Evolutionary conservation across 2,329 filamentous ascomycete genomes (phyloP).

Genomic region (Colletotrichum plurivorum): DNA sequence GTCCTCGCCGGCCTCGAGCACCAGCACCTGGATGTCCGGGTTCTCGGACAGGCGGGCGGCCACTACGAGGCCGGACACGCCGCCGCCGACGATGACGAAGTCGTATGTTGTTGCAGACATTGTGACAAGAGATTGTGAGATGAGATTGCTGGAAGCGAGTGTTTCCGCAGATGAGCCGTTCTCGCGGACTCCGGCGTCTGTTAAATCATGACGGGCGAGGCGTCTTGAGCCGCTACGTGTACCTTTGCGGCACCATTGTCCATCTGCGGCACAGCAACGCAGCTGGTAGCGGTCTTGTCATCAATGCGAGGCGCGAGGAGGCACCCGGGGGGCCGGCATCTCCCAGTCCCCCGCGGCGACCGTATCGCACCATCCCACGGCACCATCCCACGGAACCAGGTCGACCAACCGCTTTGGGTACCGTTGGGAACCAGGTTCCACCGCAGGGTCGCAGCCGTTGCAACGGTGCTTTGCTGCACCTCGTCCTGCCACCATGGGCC

Average conservation of each 20-base stretch:
- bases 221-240: constrained; percentile 11
- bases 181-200: constrained; percentile 16
- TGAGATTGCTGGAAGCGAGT: background rate
- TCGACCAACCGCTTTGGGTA: constrained; percentile 27
- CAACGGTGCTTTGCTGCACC: constrained; percentile 27
- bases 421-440: constrained; percentile 29
- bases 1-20: constrained; percentile 49
- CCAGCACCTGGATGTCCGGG: constrained; percentile 41
- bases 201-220: constrained; percentile 30
- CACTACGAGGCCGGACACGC: constrained; percentile 39
- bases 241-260: constrained; percentile 12
- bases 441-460: constrained; percentile 30
- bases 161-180: background rate
- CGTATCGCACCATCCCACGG: constrained; percentile 21
- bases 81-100: constrained; percentile 40
- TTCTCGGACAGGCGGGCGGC: constrained; percentile 42
- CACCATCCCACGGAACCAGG: constrained; percentile 3
- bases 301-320: background rate
- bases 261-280: background rate
- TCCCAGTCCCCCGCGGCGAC: constrained; percentile 16
- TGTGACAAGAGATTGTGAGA: background rate
- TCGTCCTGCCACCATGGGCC: background rate
- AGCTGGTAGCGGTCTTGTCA: no score
- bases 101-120: constrained; percentile 44
- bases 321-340: constrained; percentile 14